A percentile compares a stretch with the other conserved stretches of the same genome.
phyloP scores from a whole-genome alignment of 208 protist species.

The Leishmania martiniquensis region DNA sequence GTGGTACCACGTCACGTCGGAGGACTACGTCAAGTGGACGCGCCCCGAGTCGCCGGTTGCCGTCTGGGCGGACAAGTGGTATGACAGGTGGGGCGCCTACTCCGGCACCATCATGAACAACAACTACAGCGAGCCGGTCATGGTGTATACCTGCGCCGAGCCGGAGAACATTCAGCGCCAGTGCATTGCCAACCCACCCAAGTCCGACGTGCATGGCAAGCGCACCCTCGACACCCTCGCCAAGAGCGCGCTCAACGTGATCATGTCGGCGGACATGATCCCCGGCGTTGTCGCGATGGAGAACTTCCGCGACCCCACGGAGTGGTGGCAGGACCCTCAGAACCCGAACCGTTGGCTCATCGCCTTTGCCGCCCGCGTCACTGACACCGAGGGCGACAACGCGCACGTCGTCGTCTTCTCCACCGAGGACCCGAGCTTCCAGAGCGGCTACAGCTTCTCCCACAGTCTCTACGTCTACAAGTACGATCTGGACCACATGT shows the following conservation, averaged over 20 bases:
- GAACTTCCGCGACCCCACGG: slow-evolving; percentile 44
- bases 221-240: slow-evolving; percentile 18
- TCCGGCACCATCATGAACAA: slow-evolving; percentile 36
- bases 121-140: slow-evolving; percentile 18
- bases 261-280: slow-evolving; percentile 8
- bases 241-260: slow-evolving; percentile 33
- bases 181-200: slow-evolving; percentile 30
- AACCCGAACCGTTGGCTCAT: slow-evolving; percentile 32
- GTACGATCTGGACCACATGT: background rate
- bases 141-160: slow-evolving; percentile 42
- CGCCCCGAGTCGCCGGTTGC: slow-evolving; percentile 10
- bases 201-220: background rate
- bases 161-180: slow-evolving; percentile 23
- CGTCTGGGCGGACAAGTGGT: slow-evolving; percentile 28
- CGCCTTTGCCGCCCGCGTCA: slow-evolving; percentile 34
- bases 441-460: slow-evolving; percentile 37
- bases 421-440: slow-evolving; percentile 33
- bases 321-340: slow-evolving; percentile 39
- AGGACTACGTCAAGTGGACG: slow-evolving; percentile 44
- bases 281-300: slow-evolving; percentile 7
- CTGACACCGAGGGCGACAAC: slow-evolving; percentile 6
- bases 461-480: slow-evolving; percentile 37
- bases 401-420: slow-evolving; percentile 34
- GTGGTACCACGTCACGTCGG: slow-evolving; percentile 48
- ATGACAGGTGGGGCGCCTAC: slow-evolving; percentile 36